Conservation (phyloP, 1,284 basidiomycete species). For the Ustilago lituana region DNA sequence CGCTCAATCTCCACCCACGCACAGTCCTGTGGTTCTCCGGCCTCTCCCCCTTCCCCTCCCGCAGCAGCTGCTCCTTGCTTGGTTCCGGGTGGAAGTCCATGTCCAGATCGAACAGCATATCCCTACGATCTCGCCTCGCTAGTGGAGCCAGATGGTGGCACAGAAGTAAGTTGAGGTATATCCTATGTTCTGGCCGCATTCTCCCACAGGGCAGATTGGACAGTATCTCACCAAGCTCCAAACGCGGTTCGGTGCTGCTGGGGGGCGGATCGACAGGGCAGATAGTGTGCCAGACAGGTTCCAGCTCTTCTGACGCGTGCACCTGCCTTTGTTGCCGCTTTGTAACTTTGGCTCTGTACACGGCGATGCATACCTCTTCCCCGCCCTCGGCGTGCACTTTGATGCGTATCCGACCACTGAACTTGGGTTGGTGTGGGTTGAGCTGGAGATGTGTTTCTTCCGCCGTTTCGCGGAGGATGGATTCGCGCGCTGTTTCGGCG, state of each 20-base stretch:
- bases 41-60: neutral
- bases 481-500: constrained; percentile 2
- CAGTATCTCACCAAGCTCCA: neutral
- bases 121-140: neutral
- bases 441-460: constrained; percentile 14
- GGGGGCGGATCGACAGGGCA: no score
- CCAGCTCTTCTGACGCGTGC: neutral
- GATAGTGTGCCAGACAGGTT: neutral
- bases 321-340: neutral
- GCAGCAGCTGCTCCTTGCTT: neutral
- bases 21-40: constrained; percentile 23
- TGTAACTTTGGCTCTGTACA: neutral
- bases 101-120: constrained; percentile 6
- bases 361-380: constrained; percentile 12
- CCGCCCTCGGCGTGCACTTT: constrained; percentile 14
- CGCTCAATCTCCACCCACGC: constrained; percentile 4
- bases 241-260: no score
- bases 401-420: constrained; percentile 5
- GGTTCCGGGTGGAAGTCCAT: constrained; percentile 16
- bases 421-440: neutral
- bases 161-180: constrained; percentile 5
- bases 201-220: neutral
- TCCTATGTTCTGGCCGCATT: constrained; percentile 17
- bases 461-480: constrained; percentile 13
- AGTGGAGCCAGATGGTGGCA: neutral